Conservation (phyloP, 805 yeast genomes). For the Yamadazyma phyllophila region DNA sequence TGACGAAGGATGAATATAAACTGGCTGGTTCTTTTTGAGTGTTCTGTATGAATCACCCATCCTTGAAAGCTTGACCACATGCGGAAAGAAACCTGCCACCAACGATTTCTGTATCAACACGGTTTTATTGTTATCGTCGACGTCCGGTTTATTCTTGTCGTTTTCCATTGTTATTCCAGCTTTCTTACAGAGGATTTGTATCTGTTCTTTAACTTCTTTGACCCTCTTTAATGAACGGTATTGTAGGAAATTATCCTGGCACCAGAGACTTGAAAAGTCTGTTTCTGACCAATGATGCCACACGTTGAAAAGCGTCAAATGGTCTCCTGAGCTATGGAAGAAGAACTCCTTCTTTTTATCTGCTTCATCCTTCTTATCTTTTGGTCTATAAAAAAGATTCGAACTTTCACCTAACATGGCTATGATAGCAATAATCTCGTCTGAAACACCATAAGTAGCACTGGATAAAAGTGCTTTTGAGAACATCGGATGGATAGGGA, state of each 20-base stretch:
- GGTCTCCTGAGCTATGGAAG: conserved; percentile 66
- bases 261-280: conserved; percentile 75
- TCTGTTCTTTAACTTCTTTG: conserved; percentile 67
- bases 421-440: conserved; percentile 69
- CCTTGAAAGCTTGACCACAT: conserved; percentile 56
- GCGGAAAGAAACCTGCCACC: conserved; percentile 67
- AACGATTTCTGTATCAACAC: conserved; percentile 51
- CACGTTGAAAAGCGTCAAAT: conserved; percentile 67
- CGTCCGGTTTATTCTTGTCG: conserved; percentile 15
- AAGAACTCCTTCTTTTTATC: conserved; percentile 62
- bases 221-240: conserved; percentile 69
- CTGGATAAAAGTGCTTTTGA: conserved; percentile 73
- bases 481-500: conserved; percentile 89
- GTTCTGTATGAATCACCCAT: conserved; percentile 71
- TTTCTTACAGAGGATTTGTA: conserved; percentile 57
- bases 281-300: conserved; percentile 74
- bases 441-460: conserved; percentile 56
- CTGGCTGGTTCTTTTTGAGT: conserved; percentile 65
- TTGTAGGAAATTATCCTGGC: conserved; percentile 79
- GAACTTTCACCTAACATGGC: conserved; percentile 83
- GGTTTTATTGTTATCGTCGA: conserved; percentile 8
- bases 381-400: conserved; percentile 67
- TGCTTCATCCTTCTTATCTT: conserved; percentile 63
- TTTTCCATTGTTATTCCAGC: conserved; percentile 40
- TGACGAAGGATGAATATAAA: conserved; percentile 84